Evolutionary conservation across 177 flowering plant species (phyloP).

Genomic region (Vitis hybrid): DNA sequence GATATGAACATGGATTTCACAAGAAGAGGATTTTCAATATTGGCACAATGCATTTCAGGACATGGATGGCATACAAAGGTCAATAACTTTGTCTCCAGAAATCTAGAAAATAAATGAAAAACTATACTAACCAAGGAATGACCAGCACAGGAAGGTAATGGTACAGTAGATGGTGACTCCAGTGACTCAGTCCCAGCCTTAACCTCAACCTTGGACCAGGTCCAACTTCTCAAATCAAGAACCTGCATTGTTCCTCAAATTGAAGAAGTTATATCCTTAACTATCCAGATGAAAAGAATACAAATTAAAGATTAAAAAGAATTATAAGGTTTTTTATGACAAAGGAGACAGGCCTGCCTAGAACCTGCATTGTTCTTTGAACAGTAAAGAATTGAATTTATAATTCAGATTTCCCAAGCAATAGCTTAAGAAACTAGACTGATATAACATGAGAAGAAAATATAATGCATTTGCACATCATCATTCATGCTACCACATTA

Average conservation of each 20-base stretch:
- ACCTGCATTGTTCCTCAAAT: slow-evolving; percentile 49
- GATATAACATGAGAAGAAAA: no score
- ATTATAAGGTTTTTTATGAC: no score
- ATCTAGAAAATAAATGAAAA: background rate
- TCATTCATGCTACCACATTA: no score
- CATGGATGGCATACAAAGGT: background rate
- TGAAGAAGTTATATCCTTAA: background rate
- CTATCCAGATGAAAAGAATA: background rate
- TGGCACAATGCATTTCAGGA: background rate
- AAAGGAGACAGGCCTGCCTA: no score
- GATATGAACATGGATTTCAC: background rate
- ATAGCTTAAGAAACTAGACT: no score
- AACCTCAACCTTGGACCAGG: slow-evolving; percentile 82
- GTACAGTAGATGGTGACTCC: slow-evolving; percentile 47
- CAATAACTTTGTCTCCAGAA: background rate
- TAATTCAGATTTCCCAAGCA: no score
- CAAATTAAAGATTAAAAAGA: no score
- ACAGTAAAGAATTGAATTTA: no score
- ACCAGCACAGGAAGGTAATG: slow-evolving; percentile 80
- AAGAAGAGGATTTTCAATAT: background rate
- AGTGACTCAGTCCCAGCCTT: slow-evolving; percentile 43
- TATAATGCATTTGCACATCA: no score
- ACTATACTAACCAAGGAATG: slow-evolving; percentile 83
- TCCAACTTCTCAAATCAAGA: slow-evolving; percentile 85
- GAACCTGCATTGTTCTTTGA: no score